Evolutionary conservation across 1,139 yeast species (phyloP).

Genomic region (Candida gigantensis): DNA sequence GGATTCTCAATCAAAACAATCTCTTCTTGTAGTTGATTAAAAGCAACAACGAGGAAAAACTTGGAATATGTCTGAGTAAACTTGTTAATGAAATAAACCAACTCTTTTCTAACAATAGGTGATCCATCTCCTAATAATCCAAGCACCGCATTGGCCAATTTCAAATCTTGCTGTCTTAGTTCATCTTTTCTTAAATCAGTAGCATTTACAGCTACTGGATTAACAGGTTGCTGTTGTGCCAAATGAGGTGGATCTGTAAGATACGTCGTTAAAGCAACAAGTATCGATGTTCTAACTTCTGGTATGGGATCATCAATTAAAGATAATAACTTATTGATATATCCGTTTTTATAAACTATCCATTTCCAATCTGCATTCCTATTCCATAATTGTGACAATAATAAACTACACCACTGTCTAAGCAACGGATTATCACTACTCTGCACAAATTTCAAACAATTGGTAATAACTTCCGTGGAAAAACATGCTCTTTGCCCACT

Average conservation of each 20-base stretch:
- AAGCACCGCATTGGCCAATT: slow-evolving; percentile 50
- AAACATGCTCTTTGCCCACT: slow-evolving; percentile 82
- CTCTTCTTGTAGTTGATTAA: slow-evolving; percentile 82
- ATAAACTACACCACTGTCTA: slow-evolving; percentile 87
- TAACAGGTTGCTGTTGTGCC: slow-evolving; percentile 22
- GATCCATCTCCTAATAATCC: slow-evolving; percentile 79
- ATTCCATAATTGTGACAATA: slow-evolving; percentile 77
- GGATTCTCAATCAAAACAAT: slow-evolving; percentile 66
- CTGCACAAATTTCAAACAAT: slow-evolving; percentile 66
- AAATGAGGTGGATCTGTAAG: slow-evolving; percentile 14
- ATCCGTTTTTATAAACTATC: slow-evolving; percentile 68
- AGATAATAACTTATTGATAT: slow-evolving; percentile 54
- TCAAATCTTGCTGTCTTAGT: slow-evolving; percentile 54
- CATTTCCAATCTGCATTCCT: slow-evolving; percentile 75
- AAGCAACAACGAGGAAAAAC: slow-evolving; percentile 85
- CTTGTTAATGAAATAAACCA: slow-evolving; percentile 73
- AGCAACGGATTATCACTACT: slow-evolving; percentile 80
- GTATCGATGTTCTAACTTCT: slow-evolving; percentile 86
- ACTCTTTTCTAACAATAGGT: slow-evolving; percentile 82
- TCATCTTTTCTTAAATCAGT: slow-evolving; percentile 42
- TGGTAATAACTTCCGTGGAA: slow-evolving; percentile 68
- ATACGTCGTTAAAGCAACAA: slow-evolving; percentile 73
- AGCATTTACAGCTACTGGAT: slow-evolving; percentile 13
- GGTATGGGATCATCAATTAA: slow-evolving; percentile 88
- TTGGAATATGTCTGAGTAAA: slow-evolving; percentile 70